Conservation (phyloP, 148 eudicot species). For the Vaccinium corymbosum region DNA sequence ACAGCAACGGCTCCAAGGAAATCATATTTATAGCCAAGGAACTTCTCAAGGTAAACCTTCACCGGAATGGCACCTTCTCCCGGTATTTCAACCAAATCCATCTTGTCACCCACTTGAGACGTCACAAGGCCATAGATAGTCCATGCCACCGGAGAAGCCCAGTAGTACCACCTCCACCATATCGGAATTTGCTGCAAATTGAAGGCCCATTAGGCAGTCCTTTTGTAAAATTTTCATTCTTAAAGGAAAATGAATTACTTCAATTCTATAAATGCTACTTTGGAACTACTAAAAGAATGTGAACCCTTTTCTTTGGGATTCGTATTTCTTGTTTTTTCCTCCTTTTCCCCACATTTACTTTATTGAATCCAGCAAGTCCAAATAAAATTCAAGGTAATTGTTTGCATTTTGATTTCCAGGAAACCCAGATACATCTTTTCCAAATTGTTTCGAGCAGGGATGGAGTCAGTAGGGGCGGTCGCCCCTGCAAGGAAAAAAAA, state of each 20-base stretch:
- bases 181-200: conserved; percentile 40
- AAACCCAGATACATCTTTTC: no score
- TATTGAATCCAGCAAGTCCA: no score
- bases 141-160: conserved; percentile 52
- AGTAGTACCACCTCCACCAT: conserved; percentile 61
- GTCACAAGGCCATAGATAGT: conserved; percentile 45
- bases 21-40: conserved; percentile 28
- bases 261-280: background rate
- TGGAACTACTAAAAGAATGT: background rate
- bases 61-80: conserved; percentile 18
- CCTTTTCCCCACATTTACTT: background rate
- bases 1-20: conserved; percentile 37
- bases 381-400: no score
- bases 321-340: background rate
- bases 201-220: background rate
- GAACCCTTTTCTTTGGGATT: background rate
- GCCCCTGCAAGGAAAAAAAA: no score
- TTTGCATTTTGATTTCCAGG: no score
- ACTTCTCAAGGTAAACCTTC: conserved; percentile 20
- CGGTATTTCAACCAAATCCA: conserved; percentile 16
- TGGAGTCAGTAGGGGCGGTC: no score
- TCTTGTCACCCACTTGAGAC: conserved; percentile 37
- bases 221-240: background rate
- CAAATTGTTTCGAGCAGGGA: no score
- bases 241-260: background rate